Evolutionary conservation across 129 eudicot species (phyloP), one percentile per base, ranked within the genome.

Genomic region (Flaveria ramosissima): DNA sequence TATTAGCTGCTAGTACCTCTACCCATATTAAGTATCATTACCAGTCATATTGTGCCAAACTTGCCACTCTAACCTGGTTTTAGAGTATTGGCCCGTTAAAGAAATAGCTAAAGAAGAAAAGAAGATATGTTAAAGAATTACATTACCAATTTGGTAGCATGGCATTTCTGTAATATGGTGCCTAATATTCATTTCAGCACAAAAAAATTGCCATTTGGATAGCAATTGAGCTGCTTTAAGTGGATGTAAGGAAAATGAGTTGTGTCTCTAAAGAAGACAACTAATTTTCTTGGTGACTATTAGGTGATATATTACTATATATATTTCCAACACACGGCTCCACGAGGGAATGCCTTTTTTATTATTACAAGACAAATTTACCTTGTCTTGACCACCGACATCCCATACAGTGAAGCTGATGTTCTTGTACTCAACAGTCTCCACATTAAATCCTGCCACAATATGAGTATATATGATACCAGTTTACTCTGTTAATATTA

Each of bases 401-500:
- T 88, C 92, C 92, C 92, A 88, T 56, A 88, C 92, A 10, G 92
- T 88, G 77, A 88, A 88, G 83, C 92, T 88, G 63, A 88, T 88
- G 85, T 88, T 88, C 89, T 85, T 88, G 70, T n/a, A n/a, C n/a
- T n/a, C n/a, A n/a, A n/a, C n/a, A n/a, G n/a, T n/a, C n/a, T n/a
- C n/a, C n/a, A n/a, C 83, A 88, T 86, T 86, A 61, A 86, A 86
- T 60, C 92, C 92, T 88, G 75, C n/a, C 1, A 13, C 84, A 74
- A 39, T 70, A 12, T 12, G 12, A 63, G 46, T 14, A 53, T 53
- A 53, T 17, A 53, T 7, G 10, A 53, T 16, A 17, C 61, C 19
- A 53, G 61, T 16, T 53, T 53, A 17, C 16, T 3, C 4, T 16
- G 4, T 48, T 48, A 48, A 48, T 48, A 13, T 48, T 16, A 1